Conservation (phyloP, 2,329 filamentous ascomycete genomes). For the Xylaria sp. region DNA sequence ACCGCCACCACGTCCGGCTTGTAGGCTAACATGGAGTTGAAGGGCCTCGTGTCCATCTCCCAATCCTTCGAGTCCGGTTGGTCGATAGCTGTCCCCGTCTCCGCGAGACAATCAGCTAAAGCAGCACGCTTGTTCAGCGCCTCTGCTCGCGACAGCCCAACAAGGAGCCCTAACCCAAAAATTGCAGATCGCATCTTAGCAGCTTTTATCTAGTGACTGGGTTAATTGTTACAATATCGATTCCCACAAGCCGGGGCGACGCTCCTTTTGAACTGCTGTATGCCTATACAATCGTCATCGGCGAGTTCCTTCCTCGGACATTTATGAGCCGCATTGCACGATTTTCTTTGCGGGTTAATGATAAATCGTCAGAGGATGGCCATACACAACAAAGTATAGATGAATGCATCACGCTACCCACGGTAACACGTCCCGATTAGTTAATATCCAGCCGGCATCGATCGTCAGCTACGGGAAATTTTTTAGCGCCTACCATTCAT, state of each 20-base stretch:
- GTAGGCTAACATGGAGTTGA: slow-evolving; percentile 47
- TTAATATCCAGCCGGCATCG: slow-evolving; percentile 45
- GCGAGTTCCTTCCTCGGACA: slow-evolving; percentile 27
- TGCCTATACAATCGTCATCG: slow-evolving; percentile 31
- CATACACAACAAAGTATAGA: slow-evolving; percentile 43
- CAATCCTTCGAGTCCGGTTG: slow-evolving; percentile 47
- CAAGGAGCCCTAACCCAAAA: slow-evolving; percentile 44
- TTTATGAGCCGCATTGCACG: slow-evolving; percentile 40
- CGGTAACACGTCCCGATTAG: slow-evolving; percentile 46
- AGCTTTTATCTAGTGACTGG: slow-evolving; percentile 11
- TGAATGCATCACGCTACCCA: slow-evolving; percentile 37
- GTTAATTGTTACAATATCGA: background rate
- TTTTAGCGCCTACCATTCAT: slow-evolving; percentile 33
- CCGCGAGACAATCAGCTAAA: slow-evolving; percentile 46
- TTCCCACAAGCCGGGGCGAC: slow-evolving; percentile 12
- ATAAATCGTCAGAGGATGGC: slow-evolving; percentile 36
- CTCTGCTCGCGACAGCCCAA: slow-evolving; percentile 40
- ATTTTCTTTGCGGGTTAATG: slow-evolving; percentile 40
- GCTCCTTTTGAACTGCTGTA: slow-evolving; percentile 30
- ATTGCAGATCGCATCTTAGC: slow-evolving; percentile 41
- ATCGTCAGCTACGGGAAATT: slow-evolving; percentile 41
- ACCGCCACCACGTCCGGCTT: slow-evolving; percentile 56
- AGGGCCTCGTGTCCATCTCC: slow-evolving; percentile 45
- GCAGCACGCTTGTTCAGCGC: slow-evolving; percentile 46
- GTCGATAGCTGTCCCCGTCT: slow-evolving; percentile 43